Evolutionary conservation across 495 filamentous ascomycete genomes (phyloP), one percentile per base, ranked within the genome.

Genomic region (Penicillium daleae): DNA sequence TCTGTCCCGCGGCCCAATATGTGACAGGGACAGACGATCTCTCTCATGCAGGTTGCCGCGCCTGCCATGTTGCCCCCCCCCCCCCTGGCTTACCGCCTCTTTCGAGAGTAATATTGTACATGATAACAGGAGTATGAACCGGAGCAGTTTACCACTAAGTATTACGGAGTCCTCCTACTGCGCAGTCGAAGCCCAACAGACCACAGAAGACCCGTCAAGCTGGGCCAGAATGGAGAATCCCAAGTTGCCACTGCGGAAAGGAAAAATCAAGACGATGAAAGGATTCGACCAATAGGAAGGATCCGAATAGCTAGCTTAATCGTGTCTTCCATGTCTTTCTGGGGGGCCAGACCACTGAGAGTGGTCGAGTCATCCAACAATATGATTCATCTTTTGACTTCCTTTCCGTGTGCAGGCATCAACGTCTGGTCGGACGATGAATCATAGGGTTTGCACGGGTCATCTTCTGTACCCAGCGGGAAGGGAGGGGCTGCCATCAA

Each of bases 1-100:
- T 31, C 29, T 39, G 37, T 46, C 8, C 42, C 46, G 59, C 51
- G 33, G 59, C 50, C 59, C 59, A 61, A 54, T 31, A 33, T 58
- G 59, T 48, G 50, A 55, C 24, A 21, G 22, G 51, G 8, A 48
- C 33, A 44, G 44, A 49, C 46, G 69, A 70, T 68, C 57, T 56
- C 63, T 71, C 67, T 65, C 60, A 70, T 71, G 69, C 69, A 69
- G 6, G 32, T 24, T 35, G 64, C 64, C 65, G 61, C 42, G 21
- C 21, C 21, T 24, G 57, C 40, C 49, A 48, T 65, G 67, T 58
- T 67, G 64, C 59, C 54, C 27, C 46, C 24, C 40, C 26, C 59
- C 59, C n/a, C 29, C 29, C 29, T 31, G 52, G 31, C 62, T 67
- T 69, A 72, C 66, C 66, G 69, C 70, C 60, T 66, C 26, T 63